These are phyloP conservation scores for Cenchrus americanus DNA, from an alignment of 176 grass and related monocot genomes.

Conservation along the genomic window DNA sequence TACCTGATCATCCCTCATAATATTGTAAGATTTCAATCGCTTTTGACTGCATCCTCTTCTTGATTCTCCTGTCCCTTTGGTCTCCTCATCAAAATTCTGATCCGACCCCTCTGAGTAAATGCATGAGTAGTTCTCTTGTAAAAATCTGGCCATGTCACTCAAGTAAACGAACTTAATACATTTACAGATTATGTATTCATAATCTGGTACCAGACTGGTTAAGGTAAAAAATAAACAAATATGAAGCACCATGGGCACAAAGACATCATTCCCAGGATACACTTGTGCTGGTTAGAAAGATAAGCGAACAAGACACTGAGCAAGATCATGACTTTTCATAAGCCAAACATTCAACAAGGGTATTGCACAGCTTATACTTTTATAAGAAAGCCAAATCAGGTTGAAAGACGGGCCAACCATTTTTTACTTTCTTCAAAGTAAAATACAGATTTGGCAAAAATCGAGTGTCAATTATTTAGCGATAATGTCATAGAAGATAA, in stretches of 20 bases:
- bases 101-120: conserved; percentile 79
- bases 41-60: conserved; percentile 44
- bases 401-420: neutral
- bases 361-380: neutral
- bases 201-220: neutral
- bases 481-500: neutral
- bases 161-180: conserved; percentile 39
- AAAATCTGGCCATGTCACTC: conserved; percentile 50
- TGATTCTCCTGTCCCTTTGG: conserved; percentile 33
- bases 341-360: neutral
- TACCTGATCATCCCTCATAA: conserved; percentile 57
- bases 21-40: conserved; percentile 30
- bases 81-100: conserved; percentile 77
- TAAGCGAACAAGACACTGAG: conserved; percentile 4
- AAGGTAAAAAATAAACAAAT: neutral
- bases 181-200: conserved; percentile 19
- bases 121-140: conserved; percentile 61
- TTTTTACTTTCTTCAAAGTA: neutral
- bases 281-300: neutral
- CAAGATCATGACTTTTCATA: neutral
- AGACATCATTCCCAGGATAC: neutral
- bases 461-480: neutral
- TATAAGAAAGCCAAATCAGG: conserved; percentile 6
- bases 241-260: neutral
- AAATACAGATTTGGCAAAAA: conserved; percentile 17